Evolutionary conservation across 768 basidiomycete species (phyloP).

Genomic region (Amanita rubescens): DNA sequence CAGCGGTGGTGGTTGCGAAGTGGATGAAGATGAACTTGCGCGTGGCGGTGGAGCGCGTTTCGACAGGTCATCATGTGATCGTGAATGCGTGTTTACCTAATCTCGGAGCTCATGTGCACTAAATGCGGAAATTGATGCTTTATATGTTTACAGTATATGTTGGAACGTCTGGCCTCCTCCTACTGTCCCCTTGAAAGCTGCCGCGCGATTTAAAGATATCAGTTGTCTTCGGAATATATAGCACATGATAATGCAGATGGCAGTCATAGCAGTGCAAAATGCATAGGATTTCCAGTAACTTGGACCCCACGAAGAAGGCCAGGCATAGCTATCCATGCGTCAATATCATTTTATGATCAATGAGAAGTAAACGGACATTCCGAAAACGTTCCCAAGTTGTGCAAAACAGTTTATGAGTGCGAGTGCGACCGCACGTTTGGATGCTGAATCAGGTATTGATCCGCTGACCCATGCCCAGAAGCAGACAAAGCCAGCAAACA

Average conservation of each 20-base stretch:
- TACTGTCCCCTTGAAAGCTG: not conserved
- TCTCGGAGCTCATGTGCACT: no score
- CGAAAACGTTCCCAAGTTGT: constrained; percentile 77
- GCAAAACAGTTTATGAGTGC: constrained; percentile 79
- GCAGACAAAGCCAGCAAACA: constrained; percentile 64
- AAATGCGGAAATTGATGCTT: no score
- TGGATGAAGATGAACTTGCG: not conserved
- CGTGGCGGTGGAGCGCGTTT: not conserved
- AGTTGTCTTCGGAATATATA: constrained; percentile 37
- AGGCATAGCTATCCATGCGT: constrained; percentile 43
- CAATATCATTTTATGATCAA: not conserved
- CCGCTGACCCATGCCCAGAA: constrained; percentile 49
- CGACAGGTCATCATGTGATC: not conserved
- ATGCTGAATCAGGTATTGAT: constrained; percentile 54
- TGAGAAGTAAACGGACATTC: constrained; percentile 49
- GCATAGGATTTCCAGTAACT: constrained; percentile 63
- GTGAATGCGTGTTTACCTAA: no score
- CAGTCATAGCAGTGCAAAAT: constrained; percentile 59
- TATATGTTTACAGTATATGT: not conserved
- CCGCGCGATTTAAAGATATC: not conserved
- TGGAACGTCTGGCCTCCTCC: not conserved
- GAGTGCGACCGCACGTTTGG: constrained; percentile 85
- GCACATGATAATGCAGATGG: constrained; percentile 42
- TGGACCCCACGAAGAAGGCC: constrained; percentile 65
- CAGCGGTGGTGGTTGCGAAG: constrained; percentile 8